Conservation (phyloP, 805 yeast genomes). For the Ogataea polymorpha region DNA sequence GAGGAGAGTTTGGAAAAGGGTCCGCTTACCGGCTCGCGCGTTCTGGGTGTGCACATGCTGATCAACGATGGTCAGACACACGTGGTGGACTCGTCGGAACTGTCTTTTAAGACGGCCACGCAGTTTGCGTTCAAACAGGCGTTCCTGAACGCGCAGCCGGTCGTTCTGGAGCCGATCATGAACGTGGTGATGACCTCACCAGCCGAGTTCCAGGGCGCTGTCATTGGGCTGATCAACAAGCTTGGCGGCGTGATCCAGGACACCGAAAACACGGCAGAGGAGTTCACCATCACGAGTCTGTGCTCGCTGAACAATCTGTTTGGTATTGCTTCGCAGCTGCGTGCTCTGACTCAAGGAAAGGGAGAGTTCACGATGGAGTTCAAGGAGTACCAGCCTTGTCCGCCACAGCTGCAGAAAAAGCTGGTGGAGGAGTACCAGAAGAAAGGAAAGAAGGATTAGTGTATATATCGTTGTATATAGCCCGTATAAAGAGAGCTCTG, state of each 20-base stretch:
- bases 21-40: conserved; percentile 92
- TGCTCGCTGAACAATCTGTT: conserved; percentile 96
- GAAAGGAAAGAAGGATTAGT: conserved; percentile 37
- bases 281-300: conserved; percentile 88
- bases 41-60: conserved; percentile 88
- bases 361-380: conserved; percentile 97
- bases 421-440: conserved; percentile 80
- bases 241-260: conserved; percentile 89
- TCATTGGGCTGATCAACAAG: conserved; percentile 89
- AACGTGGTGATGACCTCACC: conserved; percentile 91
- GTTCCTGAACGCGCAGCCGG: conserved; percentile 78
- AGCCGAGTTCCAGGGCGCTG: conserved; percentile 90
- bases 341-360: conserved; percentile 98
- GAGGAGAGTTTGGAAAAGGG: conserved; percentile 95
- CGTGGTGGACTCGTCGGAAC: conserved; percentile 94
- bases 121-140: conserved; percentile 90
- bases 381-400: conserved; percentile 85
- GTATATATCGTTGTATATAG: conserved; percentile 8
- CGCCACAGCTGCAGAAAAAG: conserved; percentile 87
- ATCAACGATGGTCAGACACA: conserved; percentile 97
- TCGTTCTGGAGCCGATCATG: conserved; percentile 95
- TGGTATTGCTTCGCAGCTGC: conserved; percentile 90
- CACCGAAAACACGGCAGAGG: conserved; percentile 92
- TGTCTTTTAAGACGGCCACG: conserved; percentile 92
- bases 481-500: neutral